Evolutionary conservation across 805 yeast genomes (phyloP), one percentile per base, ranked within the genome.

Genomic region (Millerozyma miso): DNA sequence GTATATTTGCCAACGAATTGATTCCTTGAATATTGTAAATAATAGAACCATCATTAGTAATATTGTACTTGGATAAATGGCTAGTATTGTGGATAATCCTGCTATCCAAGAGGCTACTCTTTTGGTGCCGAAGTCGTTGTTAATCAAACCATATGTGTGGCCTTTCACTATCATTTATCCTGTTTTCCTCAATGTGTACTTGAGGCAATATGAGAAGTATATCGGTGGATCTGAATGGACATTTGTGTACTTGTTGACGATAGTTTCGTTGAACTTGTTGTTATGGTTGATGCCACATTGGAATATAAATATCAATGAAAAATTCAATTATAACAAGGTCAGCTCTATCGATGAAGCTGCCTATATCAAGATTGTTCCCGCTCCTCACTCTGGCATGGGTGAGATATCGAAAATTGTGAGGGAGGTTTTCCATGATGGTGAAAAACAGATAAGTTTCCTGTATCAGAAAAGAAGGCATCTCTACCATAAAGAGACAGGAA

Each of bases 151-250:
- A 4, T 90, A 87, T 56, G 83, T 85, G 18, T 79, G 86, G 74
- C 96, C 96, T 7, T 90, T 89, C 62, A 62, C 84, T 45, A 73
- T 84, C 37, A 64, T 88, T 36, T 91, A 91, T 59, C 96, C 96
- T 4, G 57, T 76, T 15, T 87, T 86, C 60, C 67, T 69, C 41
- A 80, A 85, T 54, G 61, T 87, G 33, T 91, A 86, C 61, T 55
- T 62, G 45, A 66, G 68, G 46, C 79, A 82, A 44, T 91, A 91
- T 62, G 98, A 91, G 44, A 71, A 66, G 44, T 87, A 87, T 59
- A 85, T 91, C 56, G 85, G 77, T 36, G 97, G 97, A 19, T 76
- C 84, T 37, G 99, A 91, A 67, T 93, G 99, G 98, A 93, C 98
- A 0, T 88, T 87, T 62, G 93, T 91, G 31, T 90, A 80, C 56